A percentile compares a stretch with the other conserved stretches of the same genome.
Conservation (phyloP, 1,139 yeast species). For the Pichia sp. region DNA sequence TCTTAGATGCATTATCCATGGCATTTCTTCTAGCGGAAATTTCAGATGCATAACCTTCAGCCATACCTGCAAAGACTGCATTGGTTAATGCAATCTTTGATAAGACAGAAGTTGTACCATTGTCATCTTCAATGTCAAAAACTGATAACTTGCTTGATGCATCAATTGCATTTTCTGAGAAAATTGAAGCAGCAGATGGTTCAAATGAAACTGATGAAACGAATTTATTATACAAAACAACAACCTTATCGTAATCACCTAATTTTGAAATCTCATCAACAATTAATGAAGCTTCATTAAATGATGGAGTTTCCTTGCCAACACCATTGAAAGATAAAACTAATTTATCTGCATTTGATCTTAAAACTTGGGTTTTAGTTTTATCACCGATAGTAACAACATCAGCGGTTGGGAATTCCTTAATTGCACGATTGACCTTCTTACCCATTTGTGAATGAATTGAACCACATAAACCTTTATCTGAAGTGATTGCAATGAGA, state of each 20-base stretch:
- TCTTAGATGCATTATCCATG: conserved; percentile 99
- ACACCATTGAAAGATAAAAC: conserved; percentile 79
- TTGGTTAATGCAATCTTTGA: conserved; percentile 88
- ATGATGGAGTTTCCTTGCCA: conserved; percentile 96
- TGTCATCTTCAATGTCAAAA: conserved; percentile 82
- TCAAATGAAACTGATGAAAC: conserved; percentile 85
- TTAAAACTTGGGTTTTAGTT: conserved; percentile 76
- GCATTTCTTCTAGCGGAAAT: conserved; percentile 98
- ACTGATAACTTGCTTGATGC: conserved; percentile 81
- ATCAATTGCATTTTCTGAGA: conserved; percentile 65
- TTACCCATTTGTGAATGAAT: conserved; percentile 93
- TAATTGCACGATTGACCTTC: conserved; percentile 67
- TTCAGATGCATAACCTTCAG: conserved; percentile 98
- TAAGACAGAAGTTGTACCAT: conserved; percentile 46
- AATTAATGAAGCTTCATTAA: conserved; percentile 81
- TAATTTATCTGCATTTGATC: conserved; percentile 69
- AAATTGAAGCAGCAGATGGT: conserved; percentile 67
- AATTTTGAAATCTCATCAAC: conserved; percentile 74
- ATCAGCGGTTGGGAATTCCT: conserved; percentile 63
- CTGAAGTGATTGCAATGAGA: conserved; percentile 84
- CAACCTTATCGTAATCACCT: conserved; percentile 68
- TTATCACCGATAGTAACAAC: conserved; percentile 91
- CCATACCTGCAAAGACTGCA: conserved; percentile 84
- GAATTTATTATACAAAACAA: conserved; percentile 82
- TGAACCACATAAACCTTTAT: conserved; percentile 98